phyloP scores from a whole-genome alignment of 2,329 filamentous ascomycete genomes.

The Xylariales sp. region DNA sequence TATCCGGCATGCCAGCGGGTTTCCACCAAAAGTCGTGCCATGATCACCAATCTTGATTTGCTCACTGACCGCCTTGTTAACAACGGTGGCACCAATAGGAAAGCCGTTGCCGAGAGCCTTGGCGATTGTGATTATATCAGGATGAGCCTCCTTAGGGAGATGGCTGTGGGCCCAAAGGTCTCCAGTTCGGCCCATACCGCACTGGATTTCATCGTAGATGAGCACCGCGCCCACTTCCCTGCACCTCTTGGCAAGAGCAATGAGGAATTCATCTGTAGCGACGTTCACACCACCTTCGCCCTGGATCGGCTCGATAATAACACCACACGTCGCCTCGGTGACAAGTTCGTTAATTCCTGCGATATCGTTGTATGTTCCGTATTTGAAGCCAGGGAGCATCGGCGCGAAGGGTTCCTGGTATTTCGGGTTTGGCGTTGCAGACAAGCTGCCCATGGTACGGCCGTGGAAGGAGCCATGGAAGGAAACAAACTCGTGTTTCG shows the following conservation, averaged over 20 bases:
- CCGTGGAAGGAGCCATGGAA: constrained; percentile 94
- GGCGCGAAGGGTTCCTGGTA: constrained; percentile 94
- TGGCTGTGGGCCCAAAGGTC: constrained; percentile 82
- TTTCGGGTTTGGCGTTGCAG: constrained; percentile 96
- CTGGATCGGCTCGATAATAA: constrained; percentile 96
- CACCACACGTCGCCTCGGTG: constrained; percentile 82
- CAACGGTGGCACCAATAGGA: constrained; percentile 80
- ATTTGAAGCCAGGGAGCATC: constrained; percentile 90
- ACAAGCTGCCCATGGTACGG: constrained; percentile 89
- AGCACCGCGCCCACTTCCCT: constrained; percentile 83
- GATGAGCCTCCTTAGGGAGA: constrained; percentile 73
- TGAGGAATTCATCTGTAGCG: constrained; percentile 76
- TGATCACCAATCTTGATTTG: constrained; percentile 72
- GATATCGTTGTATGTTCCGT: constrained; percentile 82
- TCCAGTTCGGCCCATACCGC: constrained; percentile 83
- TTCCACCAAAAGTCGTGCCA: constrained; percentile 91
- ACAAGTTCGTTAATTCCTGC: constrained; percentile 67
- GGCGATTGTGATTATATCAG: constrained; percentile 88
- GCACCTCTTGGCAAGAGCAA: constrained; percentile 78
- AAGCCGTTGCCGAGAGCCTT: constrained; percentile 97
- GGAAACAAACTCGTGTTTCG: constrained; percentile 81
- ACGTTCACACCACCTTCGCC: constrained; percentile 91
- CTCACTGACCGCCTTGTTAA: constrained; percentile 57
- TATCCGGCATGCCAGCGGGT: constrained; percentile 78
- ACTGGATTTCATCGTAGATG: constrained; percentile 97